Evolutionary conservation across 2,329 filamentous ascomycete genomes (phyloP), one percentile per base, ranked within the genome.

Genomic region (Ceratocystis papillata): DNA sequence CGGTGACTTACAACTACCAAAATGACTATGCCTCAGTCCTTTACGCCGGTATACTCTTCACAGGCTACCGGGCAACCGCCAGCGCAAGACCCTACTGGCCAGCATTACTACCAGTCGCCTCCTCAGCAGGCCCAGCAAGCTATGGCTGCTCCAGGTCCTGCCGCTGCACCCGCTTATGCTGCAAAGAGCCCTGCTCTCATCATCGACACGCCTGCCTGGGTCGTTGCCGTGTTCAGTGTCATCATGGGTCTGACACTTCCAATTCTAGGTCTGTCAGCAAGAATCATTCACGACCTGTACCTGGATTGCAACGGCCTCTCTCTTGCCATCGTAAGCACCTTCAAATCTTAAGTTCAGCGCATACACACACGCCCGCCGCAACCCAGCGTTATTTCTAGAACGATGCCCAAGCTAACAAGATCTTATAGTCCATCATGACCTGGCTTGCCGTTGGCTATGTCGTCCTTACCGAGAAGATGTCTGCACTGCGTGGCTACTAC

Each of bases 371-470:
- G 5, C 10, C 37, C n/a, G n/a, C 10, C 12, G 4, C 37, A 41
- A 12, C 12, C 10, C 37, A 15, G 37, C 10, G 37, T 15, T 41
- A 15, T 41, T 41, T 41, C 37, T 41, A 41, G 3, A 5, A 12
- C 3, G 37, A 12, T 12, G 37, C 12, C 37, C 64, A 68, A 64
- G 59, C 28, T 63, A 37, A 45, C 37, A 57, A 41, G 17, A 7
- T 8, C 6, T 2, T 48, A 48, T 45, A 80, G 79, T 71, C 74
- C 17, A 64, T 81, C 68, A 73, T 81, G 69, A 80, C 79, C 28
- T 80, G 78, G 78, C 62, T 79, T 41, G 71, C 76, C 53, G 71
- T 79, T 41, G 69, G 71, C 10, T 81, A 81, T 72, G 70, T 72
- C 22, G 62, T 80, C 69, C 68, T 78, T 2, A 72, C 77, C 22